Conservation (phyloP, 495 filamentous ascomycete genomes). For the Usnea hakonensis region DNA sequence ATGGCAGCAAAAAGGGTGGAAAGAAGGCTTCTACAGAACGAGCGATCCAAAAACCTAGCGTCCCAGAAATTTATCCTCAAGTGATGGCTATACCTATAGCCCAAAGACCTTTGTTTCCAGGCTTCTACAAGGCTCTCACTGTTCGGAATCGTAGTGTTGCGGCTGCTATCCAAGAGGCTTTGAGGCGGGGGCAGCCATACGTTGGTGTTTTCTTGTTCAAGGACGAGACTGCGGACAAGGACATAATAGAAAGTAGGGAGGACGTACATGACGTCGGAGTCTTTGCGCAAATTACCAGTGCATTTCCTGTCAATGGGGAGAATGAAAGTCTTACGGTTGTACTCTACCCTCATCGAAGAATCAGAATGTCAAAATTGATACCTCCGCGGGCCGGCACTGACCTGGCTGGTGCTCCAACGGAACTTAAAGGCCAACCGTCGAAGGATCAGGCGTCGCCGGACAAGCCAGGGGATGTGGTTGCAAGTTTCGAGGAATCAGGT, state of each 20-base stretch:
- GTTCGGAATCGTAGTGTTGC: slow-evolving; percentile 86
- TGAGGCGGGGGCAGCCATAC: slow-evolving; percentile 96
- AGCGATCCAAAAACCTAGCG: slow-evolving; percentile 72
- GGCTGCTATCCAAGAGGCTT: slow-evolving; percentile 86
- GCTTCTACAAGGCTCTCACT: slow-evolving; percentile 98
- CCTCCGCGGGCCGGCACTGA: slow-evolving; percentile 44
- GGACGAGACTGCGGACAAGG: slow-evolving; percentile 85
- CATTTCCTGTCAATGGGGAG: slow-evolving; percentile 80
- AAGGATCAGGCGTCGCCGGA: slow-evolving; percentile 45
- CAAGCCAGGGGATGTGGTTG: slow-evolving; percentile 87
- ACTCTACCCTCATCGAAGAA: slow-evolving; percentile 90
- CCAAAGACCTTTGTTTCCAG: slow-evolving; percentile 89
- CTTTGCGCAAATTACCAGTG: slow-evolving; percentile 94
- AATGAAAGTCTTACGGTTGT: slow-evolving; percentile 75
- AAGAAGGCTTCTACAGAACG: slow-evolving; percentile 60
- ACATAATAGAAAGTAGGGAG: slow-evolving; percentile 75
- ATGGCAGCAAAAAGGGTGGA: slow-evolving; percentile 49
- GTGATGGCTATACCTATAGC: slow-evolving; percentile 99
- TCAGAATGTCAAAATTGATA: slow-evolving; percentile 76
- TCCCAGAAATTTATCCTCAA: slow-evolving; percentile 94
- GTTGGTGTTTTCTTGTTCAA: slow-evolving; percentile 96
- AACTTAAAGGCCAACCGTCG: slow-evolving; percentile 49
- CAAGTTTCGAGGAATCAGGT: slow-evolving; percentile 82
- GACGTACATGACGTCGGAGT: slow-evolving; percentile 95
- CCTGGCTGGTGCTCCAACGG: slow-evolving; percentile 30